Percentiles rank a stretch among this genome's conserved stretches.
phyloP scores from a whole-genome alignment of 768 basidiomycete species.

The Paxillus involutus region DNA sequence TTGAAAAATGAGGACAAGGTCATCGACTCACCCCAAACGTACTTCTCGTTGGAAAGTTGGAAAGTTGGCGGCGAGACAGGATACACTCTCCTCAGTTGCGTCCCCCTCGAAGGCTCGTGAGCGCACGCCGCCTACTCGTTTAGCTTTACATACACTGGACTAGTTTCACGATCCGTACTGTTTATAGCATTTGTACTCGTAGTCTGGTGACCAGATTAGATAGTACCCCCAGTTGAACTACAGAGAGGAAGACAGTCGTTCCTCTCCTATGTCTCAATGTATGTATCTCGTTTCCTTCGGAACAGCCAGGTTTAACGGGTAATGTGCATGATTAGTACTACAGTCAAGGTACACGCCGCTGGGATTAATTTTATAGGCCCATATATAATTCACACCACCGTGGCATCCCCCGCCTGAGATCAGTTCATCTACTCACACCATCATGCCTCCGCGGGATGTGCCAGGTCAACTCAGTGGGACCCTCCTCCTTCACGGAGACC shows the following conservation, averaged over 20 bases:
- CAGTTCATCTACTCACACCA: background rate
- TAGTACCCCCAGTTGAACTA: too few relatives aligned
- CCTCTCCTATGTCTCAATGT: too few relatives aligned
- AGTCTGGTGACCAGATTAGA: too few relatives aligned
- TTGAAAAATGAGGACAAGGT: conserved; percentile 16
- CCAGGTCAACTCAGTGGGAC: conserved; percentile 37
- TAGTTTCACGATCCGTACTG: background rate
- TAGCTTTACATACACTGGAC: background rate
- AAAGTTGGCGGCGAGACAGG: conserved; percentile 14
- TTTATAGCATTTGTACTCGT: background rate
- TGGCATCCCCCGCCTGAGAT: background rate
- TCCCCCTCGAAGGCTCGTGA: background rate
- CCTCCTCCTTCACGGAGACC: conserved; percentile 48
- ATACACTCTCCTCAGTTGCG: conserved; percentile 25
- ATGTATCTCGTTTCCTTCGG: too few relatives aligned
- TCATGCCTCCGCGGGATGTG: conserved; percentile 23
- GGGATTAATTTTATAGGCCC: too few relatives aligned
- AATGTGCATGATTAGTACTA: too few relatives aligned
- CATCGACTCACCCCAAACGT: conserved; percentile 25
- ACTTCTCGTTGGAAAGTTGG: conserved; percentile 33
- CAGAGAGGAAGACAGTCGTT: too few relatives aligned
- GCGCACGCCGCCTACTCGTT: too few relatives aligned
- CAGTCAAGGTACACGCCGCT: too few relatives aligned
- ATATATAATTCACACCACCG: too few relatives aligned
- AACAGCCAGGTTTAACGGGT: too few relatives aligned